Conservation (phyloP, 108 stramenopile genomes). For the Pseudonitzschia multistriata region DNA sequence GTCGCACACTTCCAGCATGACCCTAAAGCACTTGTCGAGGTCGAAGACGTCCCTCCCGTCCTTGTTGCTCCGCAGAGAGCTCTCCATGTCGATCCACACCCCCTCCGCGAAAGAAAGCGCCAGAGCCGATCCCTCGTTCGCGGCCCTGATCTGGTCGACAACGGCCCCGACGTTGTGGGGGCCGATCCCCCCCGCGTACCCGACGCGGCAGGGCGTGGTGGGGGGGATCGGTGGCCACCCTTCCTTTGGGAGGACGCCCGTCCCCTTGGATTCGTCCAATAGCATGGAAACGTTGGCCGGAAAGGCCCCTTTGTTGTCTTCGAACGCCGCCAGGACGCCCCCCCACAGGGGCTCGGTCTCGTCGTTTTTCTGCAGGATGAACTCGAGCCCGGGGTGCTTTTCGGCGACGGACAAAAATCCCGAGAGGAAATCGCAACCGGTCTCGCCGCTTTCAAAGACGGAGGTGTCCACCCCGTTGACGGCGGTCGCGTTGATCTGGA, state of each 20-base stretch:
- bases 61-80: slow-evolving; percentile 65
- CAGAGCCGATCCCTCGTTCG: neutral
- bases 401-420: slow-evolving; percentile 40
- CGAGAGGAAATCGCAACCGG: slow-evolving; percentile 30
- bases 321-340: slow-evolving; percentile 29
- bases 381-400: slow-evolving; percentile 70
- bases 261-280: slow-evolving; percentile 84
- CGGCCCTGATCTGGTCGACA: slow-evolving; percentile 43
- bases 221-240: slow-evolving; percentile 41
- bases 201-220: slow-evolving; percentile 48
- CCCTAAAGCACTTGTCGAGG: slow-evolving; percentile 69
- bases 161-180: slow-evolving; percentile 67
- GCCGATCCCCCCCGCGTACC: slow-evolving; percentile 91
- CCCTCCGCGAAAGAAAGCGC: neutral
- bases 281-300: slow-evolving; percentile 75
- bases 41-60: slow-evolving; percentile 74
- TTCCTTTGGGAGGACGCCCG: slow-evolving; percentile 57
- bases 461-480: slow-evolving; percentile 90
- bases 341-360: slow-evolving; percentile 84
- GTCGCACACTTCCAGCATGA: slow-evolving; percentile 60
- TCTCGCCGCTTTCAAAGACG: slow-evolving; percentile 14
- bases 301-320: slow-evolving; percentile 23
- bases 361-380: slow-evolving; percentile 90
- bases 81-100: slow-evolving; percentile 93
- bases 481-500: slow-evolving; percentile 94